A percentile compares a stretch with the other conserved stretches of the same genome.
Evolutionary conservation across 2,329 filamentous ascomycete genomes (phyloP).

Genomic region (Colletotrichum lindemuthianum): DNA sequence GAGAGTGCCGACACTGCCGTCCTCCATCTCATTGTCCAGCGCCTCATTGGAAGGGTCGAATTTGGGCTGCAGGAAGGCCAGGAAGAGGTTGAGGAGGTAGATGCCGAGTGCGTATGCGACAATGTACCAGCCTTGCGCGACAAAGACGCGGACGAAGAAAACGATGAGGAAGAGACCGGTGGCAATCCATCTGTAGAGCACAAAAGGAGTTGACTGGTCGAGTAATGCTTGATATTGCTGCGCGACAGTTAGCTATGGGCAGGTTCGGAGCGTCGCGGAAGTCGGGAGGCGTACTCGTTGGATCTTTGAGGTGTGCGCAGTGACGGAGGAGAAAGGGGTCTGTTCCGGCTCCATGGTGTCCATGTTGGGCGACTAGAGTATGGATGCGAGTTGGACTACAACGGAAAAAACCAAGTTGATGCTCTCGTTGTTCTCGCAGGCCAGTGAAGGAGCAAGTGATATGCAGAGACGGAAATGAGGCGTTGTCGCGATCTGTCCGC

Average conservation of each 20-base stretch:
- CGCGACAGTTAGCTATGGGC: constrained; percentile 37
- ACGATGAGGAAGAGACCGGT: constrained; percentile 79
- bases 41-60: constrained; percentile 96
- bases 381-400: background rate
- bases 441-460: background rate
- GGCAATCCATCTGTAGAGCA: constrained; percentile 88
- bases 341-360: constrained; percentile 87
- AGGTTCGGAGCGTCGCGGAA: background rate
- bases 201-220: constrained; percentile 91
- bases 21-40: constrained; percentile 95
- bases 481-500: constrained; percentile 34
- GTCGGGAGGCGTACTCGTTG: constrained; percentile 67
- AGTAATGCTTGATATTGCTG: constrained; percentile 95
- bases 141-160: constrained; percentile 89
- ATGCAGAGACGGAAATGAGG: background rate
- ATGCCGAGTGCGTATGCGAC: constrained; percentile 98
- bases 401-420: background rate
- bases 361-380: constrained; percentile 63
- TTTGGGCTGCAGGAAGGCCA: constrained; percentile 97
- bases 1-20: constrained; percentile 82
- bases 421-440: constrained; percentile 6
- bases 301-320: constrained; percentile 81
- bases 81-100: constrained; percentile 98
- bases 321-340: constrained; percentile 92
- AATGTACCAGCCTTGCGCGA: constrained; percentile 99